These are phyloP conservation scores for Botryotinia calthae DNA, from an alignment of 2,329 filamentous ascomycete species.

Conservation along the genomic window DNA sequence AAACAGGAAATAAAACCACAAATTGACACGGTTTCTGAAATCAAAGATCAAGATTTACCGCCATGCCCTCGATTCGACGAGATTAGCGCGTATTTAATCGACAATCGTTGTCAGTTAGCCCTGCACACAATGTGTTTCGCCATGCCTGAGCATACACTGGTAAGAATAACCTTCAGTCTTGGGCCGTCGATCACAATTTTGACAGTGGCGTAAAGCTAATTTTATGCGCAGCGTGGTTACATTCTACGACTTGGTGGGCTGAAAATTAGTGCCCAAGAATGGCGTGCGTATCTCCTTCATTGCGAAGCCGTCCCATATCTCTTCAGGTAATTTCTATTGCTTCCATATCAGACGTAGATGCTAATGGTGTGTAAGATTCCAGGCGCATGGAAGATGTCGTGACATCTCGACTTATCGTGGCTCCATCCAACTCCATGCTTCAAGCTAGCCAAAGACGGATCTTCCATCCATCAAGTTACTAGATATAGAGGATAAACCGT, in stretches of 20 bases:
- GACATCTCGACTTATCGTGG: constrained; percentile 9
- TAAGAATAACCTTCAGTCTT: not conserved
- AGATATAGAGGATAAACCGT: not conserved
- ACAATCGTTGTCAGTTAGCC: constrained; percentile 16
- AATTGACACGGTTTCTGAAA: not conserved
- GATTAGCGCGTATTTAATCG: constrained; percentile 18
- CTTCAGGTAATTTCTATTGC: not conserved
- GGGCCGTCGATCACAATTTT: not conserved
- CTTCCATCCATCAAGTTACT: not conserved
- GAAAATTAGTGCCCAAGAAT: constrained; percentile 18
- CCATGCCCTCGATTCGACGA: constrained; percentile 16
- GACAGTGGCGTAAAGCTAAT: not conserved
- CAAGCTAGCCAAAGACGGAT: constrained; percentile 8
- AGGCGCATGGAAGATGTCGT: not conserved
- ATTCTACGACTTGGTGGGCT: constrained; percentile 16
- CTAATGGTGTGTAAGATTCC: not conserved
- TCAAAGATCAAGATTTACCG: not conserved
- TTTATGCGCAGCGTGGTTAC: not conserved
- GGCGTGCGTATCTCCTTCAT: constrained; percentile 21
- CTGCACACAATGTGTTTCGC: constrained; percentile 23
- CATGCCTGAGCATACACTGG: constrained; percentile 23
- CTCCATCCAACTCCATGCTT: constrained; percentile 6
- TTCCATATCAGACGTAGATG: not conserved
- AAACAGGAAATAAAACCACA: not conserved
- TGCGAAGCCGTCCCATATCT: constrained; percentile 1